Evolutionary conservation across 2,329 filamentous ascomycete genomes (phyloP), one percentile per base, ranked within the genome.

Genomic region (Calonectria pseudoreteaudii): DNA sequence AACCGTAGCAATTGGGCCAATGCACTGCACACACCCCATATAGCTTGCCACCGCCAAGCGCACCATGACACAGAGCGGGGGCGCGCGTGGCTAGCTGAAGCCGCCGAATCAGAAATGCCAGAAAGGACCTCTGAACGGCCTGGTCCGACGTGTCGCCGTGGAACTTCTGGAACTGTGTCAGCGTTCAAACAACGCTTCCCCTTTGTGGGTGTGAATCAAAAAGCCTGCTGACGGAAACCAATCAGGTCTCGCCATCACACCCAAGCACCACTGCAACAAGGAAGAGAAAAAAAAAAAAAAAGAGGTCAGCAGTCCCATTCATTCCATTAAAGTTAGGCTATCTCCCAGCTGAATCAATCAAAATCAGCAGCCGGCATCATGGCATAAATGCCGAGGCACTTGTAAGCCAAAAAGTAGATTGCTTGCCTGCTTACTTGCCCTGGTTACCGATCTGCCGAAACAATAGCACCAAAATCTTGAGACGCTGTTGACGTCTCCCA

Each of bases 61-160:
- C 68, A 83, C 80, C 75, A 81, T 81, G 71, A 72, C 83, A 50
- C 84, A 41, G 8, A 3, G 31, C 13, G 34, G 20, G 11, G 34
- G 56, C n/a, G 41, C 56, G 36, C 50, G 62, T 66, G 41, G 62
- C 62, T 71, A 38, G 47, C 56, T 41, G 53, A 62, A 31, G 34
- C 28, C 26, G 50, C 9, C 38, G 52, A 58, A 58, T 68, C 50
- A 47, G 18, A 41, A 7, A 23, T 53, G 13, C 56, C 26, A 50
- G 56, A 44, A 23, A 65, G 34, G 47, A 65, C 30, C 60, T 56
- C 34, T 28, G n/a, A 41, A 28, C 36, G n/a, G 36, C n/a, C 6
- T 38, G 56, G 23, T 62, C 56, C 56, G 56, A 62, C 56, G 9
- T 34, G 56, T 26, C 66, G 56, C 18, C 44, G 26, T 36, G 68